Evolutionary conservation across 139 green algal genomes (phyloP).

Genomic region (Microglena sp.): DNA sequence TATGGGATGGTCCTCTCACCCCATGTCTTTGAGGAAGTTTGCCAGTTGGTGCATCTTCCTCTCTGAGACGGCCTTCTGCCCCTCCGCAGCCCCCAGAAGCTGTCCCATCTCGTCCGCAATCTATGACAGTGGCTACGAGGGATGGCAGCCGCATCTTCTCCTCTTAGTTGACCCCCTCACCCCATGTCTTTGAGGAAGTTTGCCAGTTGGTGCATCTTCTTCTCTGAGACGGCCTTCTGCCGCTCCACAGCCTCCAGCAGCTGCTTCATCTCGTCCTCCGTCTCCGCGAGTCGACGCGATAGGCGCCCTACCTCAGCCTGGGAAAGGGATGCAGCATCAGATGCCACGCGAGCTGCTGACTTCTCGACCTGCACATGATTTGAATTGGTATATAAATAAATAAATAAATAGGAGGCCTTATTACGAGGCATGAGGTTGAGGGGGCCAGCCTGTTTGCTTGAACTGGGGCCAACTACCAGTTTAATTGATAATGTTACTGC

Average conservation of each 20-base stretch:
- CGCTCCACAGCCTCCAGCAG: constrained; percentile 50
- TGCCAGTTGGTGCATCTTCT: constrained; percentile 55
- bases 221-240: constrained; percentile 41
- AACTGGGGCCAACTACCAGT: no score
- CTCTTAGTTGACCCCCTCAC: no score
- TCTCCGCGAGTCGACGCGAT: constrained; percentile 29
- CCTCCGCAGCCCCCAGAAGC: constrained; percentile 48
- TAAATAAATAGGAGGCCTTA: no score
- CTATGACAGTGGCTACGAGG: constrained; percentile 35
- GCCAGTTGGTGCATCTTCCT: constrained; percentile 57
- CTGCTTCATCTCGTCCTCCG: constrained; percentile 54
- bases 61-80: constrained; percentile 41
- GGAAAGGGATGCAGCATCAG: background rate
- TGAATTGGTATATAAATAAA: background rate
- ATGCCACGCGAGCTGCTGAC: constrained; percentile 8
- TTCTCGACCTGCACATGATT: background rate
- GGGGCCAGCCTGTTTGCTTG: no score
- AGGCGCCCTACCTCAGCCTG: constrained; percentile 20
- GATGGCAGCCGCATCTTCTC: no score
- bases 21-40: constrained; percentile 28
- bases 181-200: constrained; percentile 30
- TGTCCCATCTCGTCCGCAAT: constrained; percentile 54
- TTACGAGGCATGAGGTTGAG: no score
- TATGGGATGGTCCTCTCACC: no score
- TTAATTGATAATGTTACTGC: no score